Evolutionary conservation across 352 stramenopile species (phyloP).

Genomic region (Pythium apleroticum): DNA sequence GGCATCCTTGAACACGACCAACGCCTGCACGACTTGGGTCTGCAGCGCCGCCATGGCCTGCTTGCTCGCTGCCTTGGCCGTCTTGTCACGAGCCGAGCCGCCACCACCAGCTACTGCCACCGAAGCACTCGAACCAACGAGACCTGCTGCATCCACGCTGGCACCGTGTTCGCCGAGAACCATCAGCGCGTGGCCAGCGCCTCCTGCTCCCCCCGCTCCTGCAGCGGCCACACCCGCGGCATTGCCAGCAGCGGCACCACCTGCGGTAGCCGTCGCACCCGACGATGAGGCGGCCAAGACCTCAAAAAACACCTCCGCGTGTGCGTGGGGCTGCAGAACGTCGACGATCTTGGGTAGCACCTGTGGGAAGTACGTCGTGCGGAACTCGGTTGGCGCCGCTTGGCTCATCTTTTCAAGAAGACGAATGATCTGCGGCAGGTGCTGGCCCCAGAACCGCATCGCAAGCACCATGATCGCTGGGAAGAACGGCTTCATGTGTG

Average conservation of each 20-base stretch:
- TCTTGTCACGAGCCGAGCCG: constrained; percentile 21
- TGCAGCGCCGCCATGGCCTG: constrained; percentile 50
- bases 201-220: constrained; percentile 5
- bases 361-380: constrained; percentile 82
- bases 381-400: constrained; percentile 76
- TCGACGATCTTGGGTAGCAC: constrained; percentile 88
- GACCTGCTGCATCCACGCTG: constrained; percentile 8
- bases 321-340: constrained; percentile 68
- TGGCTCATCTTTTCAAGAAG: constrained; percentile 93
- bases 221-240: background rate
- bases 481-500: constrained; percentile 97
- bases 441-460: constrained; percentile 95
- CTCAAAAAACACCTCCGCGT: constrained; percentile 56
- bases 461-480: constrained; percentile 96
- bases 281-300: constrained; percentile 21
- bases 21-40: constrained; percentile 81
- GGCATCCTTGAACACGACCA: constrained; percentile 91
- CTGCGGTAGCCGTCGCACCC: background rate
- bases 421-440: constrained; percentile 94
- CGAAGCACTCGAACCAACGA: constrained; percentile 2
- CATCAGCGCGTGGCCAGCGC: constrained; percentile 22
- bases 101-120: background rate
- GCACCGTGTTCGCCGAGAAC: constrained; percentile 16
- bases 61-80: constrained; percentile 19
- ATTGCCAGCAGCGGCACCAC: background rate